Percentiles rank a stretch among this genome's conserved stretches.
Evolutionary conservation across 192 early-diverging fungal genomes (phyloP).

Genomic region (Entomortierella chlamydospora): DNA sequence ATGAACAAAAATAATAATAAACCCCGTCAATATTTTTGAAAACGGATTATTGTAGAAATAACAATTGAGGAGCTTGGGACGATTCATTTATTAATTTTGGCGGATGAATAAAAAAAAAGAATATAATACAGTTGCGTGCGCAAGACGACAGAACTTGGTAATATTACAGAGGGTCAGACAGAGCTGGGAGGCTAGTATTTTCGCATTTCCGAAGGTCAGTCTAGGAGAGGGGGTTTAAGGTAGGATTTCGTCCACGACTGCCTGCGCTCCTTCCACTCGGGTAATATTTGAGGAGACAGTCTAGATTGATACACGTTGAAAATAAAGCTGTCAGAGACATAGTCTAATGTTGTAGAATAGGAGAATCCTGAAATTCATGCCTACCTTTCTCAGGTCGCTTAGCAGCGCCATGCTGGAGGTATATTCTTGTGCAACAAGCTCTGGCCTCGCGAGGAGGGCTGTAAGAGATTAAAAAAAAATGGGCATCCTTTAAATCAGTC

Average conservation of each 20-base stretch:
- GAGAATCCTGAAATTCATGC: too few species aligned
- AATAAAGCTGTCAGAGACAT: neutral
- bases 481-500: too few species aligned
- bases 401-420: conserved; percentile 27
- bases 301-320: conserved; percentile 9
- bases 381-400: conserved; percentile 39
- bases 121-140: conserved; percentile 4
- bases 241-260: conserved; percentile 46
- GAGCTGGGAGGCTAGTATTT: too few species aligned
- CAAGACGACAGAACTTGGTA: neutral
- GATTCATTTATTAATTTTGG: too few species aligned
- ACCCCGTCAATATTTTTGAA: neutral
- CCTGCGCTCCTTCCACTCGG: conserved; percentile 52
- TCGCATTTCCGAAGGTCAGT: too few species aligned
- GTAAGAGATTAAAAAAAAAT: neutral
- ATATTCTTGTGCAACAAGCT: conserved; percentile 41
- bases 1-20: neutral
- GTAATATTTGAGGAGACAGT: conserved; percentile 46
- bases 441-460: conserved; percentile 17
- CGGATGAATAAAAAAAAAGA: neutral
- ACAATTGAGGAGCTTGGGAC: too few species aligned
- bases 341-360: too few species aligned
- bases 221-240: neutral
- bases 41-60: too few species aligned
- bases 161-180: conserved; percentile 6